Percentiles rank a stretch among this genome's conserved stretches.
Conservation (phyloP, 805 yeast genomes). For the Alloascoidea africana region DNA sequence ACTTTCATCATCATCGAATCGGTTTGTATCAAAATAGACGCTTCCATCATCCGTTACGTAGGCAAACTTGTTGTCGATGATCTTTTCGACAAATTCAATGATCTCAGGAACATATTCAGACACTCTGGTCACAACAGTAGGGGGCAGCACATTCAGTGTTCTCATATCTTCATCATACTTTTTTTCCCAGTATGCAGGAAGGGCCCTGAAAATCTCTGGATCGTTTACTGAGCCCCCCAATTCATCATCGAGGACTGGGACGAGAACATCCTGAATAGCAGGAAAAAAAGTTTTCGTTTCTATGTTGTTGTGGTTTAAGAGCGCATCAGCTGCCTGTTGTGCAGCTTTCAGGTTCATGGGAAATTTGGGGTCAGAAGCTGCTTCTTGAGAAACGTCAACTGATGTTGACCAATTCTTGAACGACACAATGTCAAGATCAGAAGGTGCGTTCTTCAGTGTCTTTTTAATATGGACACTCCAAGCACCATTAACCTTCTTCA, state of each 20-base stretch:
- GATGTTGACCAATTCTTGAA: conserved; percentile 36
- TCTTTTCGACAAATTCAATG: conserved; percentile 58
- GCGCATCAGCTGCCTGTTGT: conserved; percentile 30
- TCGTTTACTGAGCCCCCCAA: conserved; percentile 69
- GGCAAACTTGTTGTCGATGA: conserved; percentile 71
- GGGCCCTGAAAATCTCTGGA: conserved; percentile 64
- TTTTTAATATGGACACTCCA: conserved; percentile 32
- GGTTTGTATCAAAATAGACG: conserved; percentile 86
- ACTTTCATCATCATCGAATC: conserved; percentile 53
- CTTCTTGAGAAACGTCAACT: conserved; percentile 33
- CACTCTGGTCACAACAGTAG: conserved; percentile 82
- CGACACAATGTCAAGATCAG: conserved; percentile 14
- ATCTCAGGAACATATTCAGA: conserved; percentile 94
- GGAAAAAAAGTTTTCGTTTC: conserved; percentile 25
- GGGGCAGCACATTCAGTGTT: conserved; percentile 67
- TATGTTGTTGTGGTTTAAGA: conserved; percentile 15
- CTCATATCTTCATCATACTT: conserved; percentile 79
- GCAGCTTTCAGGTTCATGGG: conserved; percentile 72
- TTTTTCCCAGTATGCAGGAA: conserved; percentile 84
- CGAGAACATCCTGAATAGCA: conserved; percentile 58
- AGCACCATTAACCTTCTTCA: conserved; percentile 25
- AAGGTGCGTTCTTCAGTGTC: conserved; percentile 28
- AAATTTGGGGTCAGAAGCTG: conserved; percentile 59
- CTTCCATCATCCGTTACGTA: conserved; percentile 76
- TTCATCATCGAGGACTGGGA: conserved; percentile 55